Conservation (phyloP, 2,329 filamentous ascomycete genomes). For the Colletotrichum graminicola region DNA sequence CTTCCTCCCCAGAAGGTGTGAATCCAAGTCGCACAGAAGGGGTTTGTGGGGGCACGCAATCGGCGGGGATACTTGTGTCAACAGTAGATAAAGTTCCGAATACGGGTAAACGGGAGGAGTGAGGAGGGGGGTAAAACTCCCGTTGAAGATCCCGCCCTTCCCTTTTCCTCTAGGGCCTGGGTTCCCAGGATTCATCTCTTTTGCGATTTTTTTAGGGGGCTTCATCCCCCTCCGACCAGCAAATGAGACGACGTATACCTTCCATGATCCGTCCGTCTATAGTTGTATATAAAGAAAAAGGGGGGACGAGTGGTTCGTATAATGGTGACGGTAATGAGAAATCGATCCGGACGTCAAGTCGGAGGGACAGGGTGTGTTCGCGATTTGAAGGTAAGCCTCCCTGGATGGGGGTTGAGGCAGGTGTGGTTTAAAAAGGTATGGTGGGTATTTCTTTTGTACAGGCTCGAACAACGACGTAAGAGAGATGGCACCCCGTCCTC, state of each 20-base stretch:
- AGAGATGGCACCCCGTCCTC: background rate
- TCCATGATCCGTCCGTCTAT: constrained; percentile 39
- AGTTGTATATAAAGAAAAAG: constrained; percentile 4
- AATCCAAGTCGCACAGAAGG: constrained; percentile 14
- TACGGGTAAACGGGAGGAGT: constrained; percentile 24
- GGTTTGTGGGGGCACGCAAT: no score
- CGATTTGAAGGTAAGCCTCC: constrained; percentile 1
- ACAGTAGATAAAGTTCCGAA: constrained; percentile 40
- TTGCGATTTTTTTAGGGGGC: no score
- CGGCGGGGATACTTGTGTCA: background rate
- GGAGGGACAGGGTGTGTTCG: constrained; percentile 27
- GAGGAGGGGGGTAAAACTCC: no score
- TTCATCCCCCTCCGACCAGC: background rate
- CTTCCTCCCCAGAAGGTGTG: background rate
- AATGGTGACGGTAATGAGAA: constrained; percentile 30
- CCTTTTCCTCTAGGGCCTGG: constrained; percentile 11
- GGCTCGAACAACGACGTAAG: constrained; percentile 1
- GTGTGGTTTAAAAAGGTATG: constrained; percentile 11
- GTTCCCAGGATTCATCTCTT: constrained; percentile 9
- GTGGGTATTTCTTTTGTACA: constrained; percentile 34
- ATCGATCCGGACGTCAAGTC: constrained; percentile 40
- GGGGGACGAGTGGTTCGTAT: constrained; percentile 24
- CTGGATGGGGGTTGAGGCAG: constrained; percentile 1
- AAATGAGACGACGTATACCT: constrained; percentile 13
- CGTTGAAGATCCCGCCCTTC: no score